A percentile compares a stretch with the other conserved stretches of the same genome.
Evolutionary conservation across 495 filamentous ascomycete species (phyloP).

Genomic region (Aspergillus kassunensis): DNA sequence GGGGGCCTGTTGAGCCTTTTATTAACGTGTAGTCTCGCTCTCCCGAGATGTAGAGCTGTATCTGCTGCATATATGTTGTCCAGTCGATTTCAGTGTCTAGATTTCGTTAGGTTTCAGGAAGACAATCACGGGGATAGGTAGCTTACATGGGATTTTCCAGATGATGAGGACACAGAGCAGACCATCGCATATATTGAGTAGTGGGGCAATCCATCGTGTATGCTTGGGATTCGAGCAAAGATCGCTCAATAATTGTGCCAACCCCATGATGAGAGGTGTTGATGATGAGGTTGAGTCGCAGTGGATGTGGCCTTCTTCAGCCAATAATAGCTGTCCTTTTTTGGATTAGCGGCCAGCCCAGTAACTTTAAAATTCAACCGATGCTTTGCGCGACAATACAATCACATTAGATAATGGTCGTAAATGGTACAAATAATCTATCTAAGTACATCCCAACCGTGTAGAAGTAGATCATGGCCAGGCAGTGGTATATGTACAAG

Average conservation of each 20-base stretch:
- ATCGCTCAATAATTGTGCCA: slow-evolving; percentile 15
- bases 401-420: neutral
- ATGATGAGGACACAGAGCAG: slow-evolving; percentile 72
- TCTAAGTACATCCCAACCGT: slow-evolving; percentile 2
- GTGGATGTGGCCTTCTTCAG: slow-evolving; percentile 11
- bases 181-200: slow-evolving; percentile 70
- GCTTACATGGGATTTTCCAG: slow-evolving; percentile 80
- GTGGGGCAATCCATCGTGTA: slow-evolving; percentile 59
- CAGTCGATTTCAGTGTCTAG: slow-evolving; percentile 98
- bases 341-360: slow-evolving; percentile 16
- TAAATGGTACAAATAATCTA: neutral
- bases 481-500: slow-evolving; percentile 22
- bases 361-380: neutral
- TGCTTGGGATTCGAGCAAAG: slow-evolving; percentile 47
- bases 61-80: slow-evolving; percentile 93
- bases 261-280: slow-evolving; percentile 18
- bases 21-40: slow-evolving; percentile 86
- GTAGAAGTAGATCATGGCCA: slow-evolving; percentile 5
- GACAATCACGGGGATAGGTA: slow-evolving; percentile 8
- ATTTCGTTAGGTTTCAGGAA: slow-evolving; percentile 22
- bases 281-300: neutral
- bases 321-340: slow-evolving; percentile 20
- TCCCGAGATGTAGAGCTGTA: slow-evolving; percentile 71
- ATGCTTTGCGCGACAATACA: no score
- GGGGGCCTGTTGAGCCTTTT: slow-evolving; percentile 82